Percentiles rank a stretch among this genome's conserved stretches.
Evolutionary conservation across 805 yeast genomes (phyloP).

Genomic region (Yarrowia sp.): DNA sequence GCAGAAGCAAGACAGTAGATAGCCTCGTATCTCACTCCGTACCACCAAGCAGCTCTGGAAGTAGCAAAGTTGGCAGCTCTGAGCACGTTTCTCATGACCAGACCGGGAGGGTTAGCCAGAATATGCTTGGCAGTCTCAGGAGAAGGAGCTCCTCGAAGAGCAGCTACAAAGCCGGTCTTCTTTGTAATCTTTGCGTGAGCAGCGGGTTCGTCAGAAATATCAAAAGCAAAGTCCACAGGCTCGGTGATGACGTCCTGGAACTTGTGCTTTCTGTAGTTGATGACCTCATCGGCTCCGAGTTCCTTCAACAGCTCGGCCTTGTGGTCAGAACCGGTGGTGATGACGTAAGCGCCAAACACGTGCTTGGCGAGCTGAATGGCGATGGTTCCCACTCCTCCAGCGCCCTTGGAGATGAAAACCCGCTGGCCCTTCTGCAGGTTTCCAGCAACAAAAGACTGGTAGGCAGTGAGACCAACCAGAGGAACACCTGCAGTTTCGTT

Average conservation of each 20-base stretch:
- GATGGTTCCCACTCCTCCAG: slow-evolving; percentile 30
- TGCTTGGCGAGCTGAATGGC: slow-evolving; percentile 32
- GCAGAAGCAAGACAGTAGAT: slow-evolving; percentile 20
- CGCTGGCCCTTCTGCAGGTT: slow-evolving; percentile 28
- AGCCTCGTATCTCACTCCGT: slow-evolving; percentile 27
- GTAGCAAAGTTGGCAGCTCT: slow-evolving; percentile 4
- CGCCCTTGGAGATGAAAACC: slow-evolving; percentile 30
- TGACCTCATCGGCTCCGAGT: slow-evolving; percentile 31
- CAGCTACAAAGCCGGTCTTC: slow-evolving; percentile 29
- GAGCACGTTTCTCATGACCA: slow-evolving; percentile 14
- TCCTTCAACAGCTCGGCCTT: slow-evolving; percentile 29
- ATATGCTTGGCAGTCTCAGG: not conserved
- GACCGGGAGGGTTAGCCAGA: slow-evolving; percentile 11
- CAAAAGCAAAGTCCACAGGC: slow-evolving; percentile 31
- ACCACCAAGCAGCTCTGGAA: slow-evolving; percentile 14
- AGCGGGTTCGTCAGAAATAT: slow-evolving; percentile 30
- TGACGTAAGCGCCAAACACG: slow-evolving; percentile 31
- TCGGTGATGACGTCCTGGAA: slow-evolving; percentile 29
- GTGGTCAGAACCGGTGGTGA: slow-evolving; percentile 32
- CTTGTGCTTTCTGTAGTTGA: slow-evolving; percentile 32
- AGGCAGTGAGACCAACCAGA: slow-evolving; percentile 30
- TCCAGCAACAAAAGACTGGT: slow-evolving; percentile 25
- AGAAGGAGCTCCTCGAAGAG: slow-evolving; percentile 29
- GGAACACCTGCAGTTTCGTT: slow-evolving; percentile 33
- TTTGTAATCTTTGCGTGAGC: slow-evolving; percentile 29